Conservation (phyloP, 2,329 filamentous ascomycete genomes). For the Fusarium sp. region DNA sequence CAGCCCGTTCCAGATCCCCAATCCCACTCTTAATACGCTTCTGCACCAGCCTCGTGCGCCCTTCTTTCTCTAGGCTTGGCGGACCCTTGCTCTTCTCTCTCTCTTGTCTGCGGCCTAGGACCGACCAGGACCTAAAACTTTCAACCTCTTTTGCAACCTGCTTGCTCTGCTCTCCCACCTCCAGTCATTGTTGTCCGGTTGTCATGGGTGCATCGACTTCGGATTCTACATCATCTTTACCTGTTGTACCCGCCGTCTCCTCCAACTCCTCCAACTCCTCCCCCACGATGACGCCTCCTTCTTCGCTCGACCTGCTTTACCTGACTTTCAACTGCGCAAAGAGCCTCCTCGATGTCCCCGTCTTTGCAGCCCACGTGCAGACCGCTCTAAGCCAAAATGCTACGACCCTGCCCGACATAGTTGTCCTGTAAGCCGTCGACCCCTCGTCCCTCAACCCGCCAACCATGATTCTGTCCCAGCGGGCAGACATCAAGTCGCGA, state of each 20-base stretch:
- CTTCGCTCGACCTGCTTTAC: constrained; percentile 76
- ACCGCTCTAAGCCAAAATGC: constrained; percentile 64
- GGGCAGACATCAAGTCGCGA: constrained; percentile 20
- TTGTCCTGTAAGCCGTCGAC: constrained; percentile 65
- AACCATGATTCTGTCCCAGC: constrained; percentile 12
- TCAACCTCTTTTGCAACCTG: not conserved
- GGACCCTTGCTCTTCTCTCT: constrained; percentile 20
- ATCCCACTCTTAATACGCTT: constrained; percentile 17
- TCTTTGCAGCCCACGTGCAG: constrained; percentile 79
- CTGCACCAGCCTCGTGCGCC: constrained; percentile 23
- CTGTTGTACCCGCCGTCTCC: not conserved
- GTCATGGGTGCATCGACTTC: constrained; percentile 19
- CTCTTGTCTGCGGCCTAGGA: not conserved
- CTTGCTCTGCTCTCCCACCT: not conserved
- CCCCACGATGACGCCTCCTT: constrained; percentile 55
- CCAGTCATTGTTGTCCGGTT: not conserved
- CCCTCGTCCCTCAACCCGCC: constrained; percentile 17
- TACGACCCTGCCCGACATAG: constrained; percentile 62
- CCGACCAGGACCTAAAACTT: not conserved
- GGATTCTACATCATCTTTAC: constrained; percentile 8
- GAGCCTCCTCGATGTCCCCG: constrained; percentile 73
- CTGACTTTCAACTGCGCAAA: constrained; percentile 93
- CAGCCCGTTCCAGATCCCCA: constrained; percentile 26
- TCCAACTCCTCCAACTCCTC: constrained; percentile 17
- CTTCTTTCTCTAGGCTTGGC: constrained; percentile 16